Evolutionary conservation across 106 monocot genomes (phyloP).

Genomic region (Triglochin maritima): DNA sequence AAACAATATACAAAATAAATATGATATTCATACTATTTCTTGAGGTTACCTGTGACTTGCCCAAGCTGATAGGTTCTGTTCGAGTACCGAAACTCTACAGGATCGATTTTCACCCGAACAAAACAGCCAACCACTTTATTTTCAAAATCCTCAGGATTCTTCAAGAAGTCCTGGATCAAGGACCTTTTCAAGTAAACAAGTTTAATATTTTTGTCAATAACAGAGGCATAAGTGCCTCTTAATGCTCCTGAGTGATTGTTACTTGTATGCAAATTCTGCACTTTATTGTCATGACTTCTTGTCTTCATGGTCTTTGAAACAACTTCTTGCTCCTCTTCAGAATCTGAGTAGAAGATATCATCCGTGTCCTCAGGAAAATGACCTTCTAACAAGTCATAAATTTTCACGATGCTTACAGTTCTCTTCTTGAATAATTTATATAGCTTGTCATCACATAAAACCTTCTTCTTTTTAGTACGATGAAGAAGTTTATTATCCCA

Average conservation of each 20-base stretch:
- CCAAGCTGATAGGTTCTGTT: constrained; percentile 44
- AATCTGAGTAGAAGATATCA: constrained; percentile 27
- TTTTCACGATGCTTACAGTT: constrained; percentile 39
- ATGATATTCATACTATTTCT: background rate
- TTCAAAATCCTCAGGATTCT: constrained; percentile 49
- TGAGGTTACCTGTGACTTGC: constrained; percentile 45
- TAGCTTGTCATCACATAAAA: constrained; percentile 55
- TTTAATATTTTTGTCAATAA: constrained; percentile 58
- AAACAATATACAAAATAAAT: background rate
- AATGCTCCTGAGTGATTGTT: constrained; percentile 4
- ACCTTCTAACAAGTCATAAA: constrained; percentile 39
- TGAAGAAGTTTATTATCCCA: constrained; percentile 46
- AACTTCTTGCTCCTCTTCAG: constrained; percentile 23
- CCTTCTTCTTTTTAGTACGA: constrained; percentile 48
- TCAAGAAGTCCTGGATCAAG: constrained; percentile 45
- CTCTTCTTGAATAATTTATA: constrained; percentile 46
- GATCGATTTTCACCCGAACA: constrained; percentile 68
- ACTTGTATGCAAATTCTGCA: background rate
- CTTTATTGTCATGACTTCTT: too few relatives aligned
- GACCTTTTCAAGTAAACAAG: constrained; percentile 53
- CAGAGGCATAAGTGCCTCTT: constrained; percentile 41
- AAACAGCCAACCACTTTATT: constrained; percentile 68
- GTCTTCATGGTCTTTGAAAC: constrained; percentile 10
- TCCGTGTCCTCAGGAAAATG: constrained; percentile 39
- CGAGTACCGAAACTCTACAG: constrained; percentile 28